Base-by-base conservation (phyloP, 768 basidiomycete species). In the Hericium rajendrae region DNA sequence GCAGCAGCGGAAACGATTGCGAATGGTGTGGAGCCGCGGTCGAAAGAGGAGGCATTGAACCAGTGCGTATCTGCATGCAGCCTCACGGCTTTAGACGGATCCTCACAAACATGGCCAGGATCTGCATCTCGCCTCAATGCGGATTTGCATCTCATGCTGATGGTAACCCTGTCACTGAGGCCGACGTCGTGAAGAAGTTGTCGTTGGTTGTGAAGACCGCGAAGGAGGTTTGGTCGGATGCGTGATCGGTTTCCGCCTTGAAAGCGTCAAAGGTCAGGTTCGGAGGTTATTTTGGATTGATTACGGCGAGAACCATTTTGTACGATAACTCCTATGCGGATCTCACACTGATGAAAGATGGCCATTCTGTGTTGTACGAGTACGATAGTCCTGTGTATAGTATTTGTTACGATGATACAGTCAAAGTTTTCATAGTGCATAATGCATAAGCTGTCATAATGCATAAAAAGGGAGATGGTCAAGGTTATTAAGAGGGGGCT, bases 111-210 rank as follows among this genome's bases (percentile, higher is more conserved):
- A 2, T 63, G 39, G 39, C 59, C 48, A 74, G 73, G 57, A 70
- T 80, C 28, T 69, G 70, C 50, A 70, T 80, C 57, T 74, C 73
- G n/a, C 75, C 78, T 0, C 78, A 80, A 65, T 80, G 79, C 53
- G 79, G 79, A 11, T 79, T 78, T 59, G 77, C 77, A 15, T 73
- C 70, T 6, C 77, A 77, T 57, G 64, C 71, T 2, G 76, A 77
- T 41, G 77, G 78, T 0, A 80, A 79, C 61, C 59, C 63, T 38
- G 69, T 78, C 16, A 58, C 55, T 4, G 63, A 66, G 16, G 68
- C 70, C 3, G 74, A 76, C 52, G 71, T 76, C 64, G 65, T 65
- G 51, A 60, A 62, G 41, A 74, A 74, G 65, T 64, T 74, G 15
- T 6, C 60, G 46, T 66, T 75, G 38, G 70, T 73, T 39, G 67